Conservation (phyloP, 129 eudicot genomes). For the Tagetes erecta region DNA sequence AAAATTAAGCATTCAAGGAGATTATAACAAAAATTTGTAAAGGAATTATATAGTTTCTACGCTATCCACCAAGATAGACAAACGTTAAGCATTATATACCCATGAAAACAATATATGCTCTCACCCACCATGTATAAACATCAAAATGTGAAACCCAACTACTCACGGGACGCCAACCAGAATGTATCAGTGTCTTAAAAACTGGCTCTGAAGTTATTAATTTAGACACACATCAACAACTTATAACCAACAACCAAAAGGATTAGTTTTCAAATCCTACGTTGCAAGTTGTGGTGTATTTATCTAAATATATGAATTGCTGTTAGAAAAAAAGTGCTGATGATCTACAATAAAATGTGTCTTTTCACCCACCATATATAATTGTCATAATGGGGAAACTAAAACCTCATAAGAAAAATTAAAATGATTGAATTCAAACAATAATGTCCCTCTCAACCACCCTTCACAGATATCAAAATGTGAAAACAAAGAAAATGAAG, state of each 20-base stretch:
- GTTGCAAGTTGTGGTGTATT: no score
- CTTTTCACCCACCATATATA: constrained; percentile 20
- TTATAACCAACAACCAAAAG: constrained; percentile 21
- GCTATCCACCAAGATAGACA: constrained; percentile 17
- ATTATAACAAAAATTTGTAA: neutral
- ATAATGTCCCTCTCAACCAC: constrained; percentile 24
- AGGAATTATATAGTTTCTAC: neutral
- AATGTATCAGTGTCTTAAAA: constrained; percentile 8
- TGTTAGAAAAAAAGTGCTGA: no score
- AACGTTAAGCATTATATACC: neutral
- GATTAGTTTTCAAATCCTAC: no score
- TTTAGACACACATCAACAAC: constrained; percentile 13
- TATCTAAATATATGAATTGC: no score
- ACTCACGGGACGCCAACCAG: constrained; percentile 15
- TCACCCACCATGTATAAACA: constrained; percentile 29
- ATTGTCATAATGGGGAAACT: constrained; percentile 20
- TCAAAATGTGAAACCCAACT: constrained; percentile 16
- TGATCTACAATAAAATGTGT: neutral
- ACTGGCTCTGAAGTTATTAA: neutral
- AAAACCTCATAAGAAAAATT: neutral
- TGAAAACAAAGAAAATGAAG: constrained; percentile 12
- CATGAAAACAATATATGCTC: neutral
- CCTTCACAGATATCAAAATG: neutral
- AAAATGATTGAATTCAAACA: constrained; percentile 3
- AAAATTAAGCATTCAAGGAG: neutral